Conservation (phyloP, 2,329 filamentous ascomycete species). For the Purpureocillium lavendulum region DNA sequence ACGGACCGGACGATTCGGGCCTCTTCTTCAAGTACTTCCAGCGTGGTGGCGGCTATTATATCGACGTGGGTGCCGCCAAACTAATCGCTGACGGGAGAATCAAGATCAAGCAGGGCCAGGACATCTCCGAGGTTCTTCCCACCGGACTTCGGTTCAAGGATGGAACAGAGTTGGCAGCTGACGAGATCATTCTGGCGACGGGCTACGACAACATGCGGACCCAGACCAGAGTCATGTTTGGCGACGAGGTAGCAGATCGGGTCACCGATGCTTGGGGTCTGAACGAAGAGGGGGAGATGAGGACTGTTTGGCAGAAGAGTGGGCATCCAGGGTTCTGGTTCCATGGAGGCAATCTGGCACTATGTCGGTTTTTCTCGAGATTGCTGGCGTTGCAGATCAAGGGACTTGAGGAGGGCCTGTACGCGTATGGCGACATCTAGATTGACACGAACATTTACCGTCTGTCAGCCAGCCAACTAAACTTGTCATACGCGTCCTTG, state of each 20-base stretch:
- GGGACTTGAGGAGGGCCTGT: slow-evolving; percentile 29
- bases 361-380: slow-evolving; percentile 53
- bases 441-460: no score
- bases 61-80: slow-evolving; percentile 56
- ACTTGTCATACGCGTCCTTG: no score
- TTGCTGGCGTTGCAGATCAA: slow-evolving; percentile 45
- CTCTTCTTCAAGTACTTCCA: slow-evolving; percentile 56
- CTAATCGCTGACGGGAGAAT: slow-evolving; percentile 58
- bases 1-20: slow-evolving; percentile 46
- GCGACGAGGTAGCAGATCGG: slow-evolving; percentile 49
- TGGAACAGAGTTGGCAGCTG: slow-evolving; percentile 47
- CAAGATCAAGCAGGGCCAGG: slow-evolving; percentile 50
- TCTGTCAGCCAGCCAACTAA: no score
- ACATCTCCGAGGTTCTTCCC: slow-evolving; percentile 41
- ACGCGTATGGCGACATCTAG: slow-evolving; percentile 22
- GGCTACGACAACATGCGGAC: slow-evolving; percentile 63
- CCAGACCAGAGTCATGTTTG: slow-evolving; percentile 52
- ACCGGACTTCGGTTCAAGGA: slow-evolving; percentile 41
- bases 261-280: slow-evolving; percentile 55
- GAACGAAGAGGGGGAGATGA: slow-evolving; percentile 47
- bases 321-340: slow-evolving; percentile 60
- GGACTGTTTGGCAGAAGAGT: slow-evolving; percentile 48
- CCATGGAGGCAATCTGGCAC: slow-evolving; percentile 54
- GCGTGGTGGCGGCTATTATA: slow-evolving; percentile 61
- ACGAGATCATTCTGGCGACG: slow-evolving; percentile 56